These are phyloP conservation scores for Globisporangium nagaii DNA, from an alignment of 352 stramenopile species.

Conservation along the genomic window DNA sequence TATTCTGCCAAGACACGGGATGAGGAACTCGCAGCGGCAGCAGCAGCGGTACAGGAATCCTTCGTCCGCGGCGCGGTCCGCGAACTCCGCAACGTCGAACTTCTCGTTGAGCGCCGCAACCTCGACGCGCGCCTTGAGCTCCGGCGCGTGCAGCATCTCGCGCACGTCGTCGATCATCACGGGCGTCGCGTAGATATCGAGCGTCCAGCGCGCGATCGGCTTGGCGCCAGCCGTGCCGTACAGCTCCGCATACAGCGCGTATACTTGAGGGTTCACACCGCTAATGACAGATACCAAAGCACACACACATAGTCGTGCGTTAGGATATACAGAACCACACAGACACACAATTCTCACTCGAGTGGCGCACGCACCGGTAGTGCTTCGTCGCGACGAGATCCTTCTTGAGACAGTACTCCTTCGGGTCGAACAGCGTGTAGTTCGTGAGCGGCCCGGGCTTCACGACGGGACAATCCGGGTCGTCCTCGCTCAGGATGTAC, in stretches of 20 bases:
- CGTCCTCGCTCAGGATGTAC: conserved; percentile 65
- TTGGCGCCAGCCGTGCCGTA: conserved; percentile 64
- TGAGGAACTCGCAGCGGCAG: conserved; percentile 71
- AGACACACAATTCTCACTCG: background rate
- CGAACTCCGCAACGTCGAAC: conserved; percentile 28
- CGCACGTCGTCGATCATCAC: conserved; percentile 73
- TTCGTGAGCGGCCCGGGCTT: conserved; percentile 64
- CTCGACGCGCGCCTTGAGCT: conserved; percentile 58
- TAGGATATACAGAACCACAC: too few relatives aligned
- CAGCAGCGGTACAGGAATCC: conserved; percentile 59
- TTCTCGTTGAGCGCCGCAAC: conserved; percentile 59
- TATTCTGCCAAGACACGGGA: conserved; percentile 60
- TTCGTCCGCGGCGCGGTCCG: conserved; percentile 22
- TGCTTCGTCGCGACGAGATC: conserved; percentile 56
- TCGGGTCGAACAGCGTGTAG: conserved; percentile 66
- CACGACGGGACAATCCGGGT: conserved; percentile 37
- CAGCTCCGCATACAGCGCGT: conserved; percentile 67
- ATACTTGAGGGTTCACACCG: conserved; percentile 75
- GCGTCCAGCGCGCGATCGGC: conserved; percentile 63
- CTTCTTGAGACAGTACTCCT: conserved; percentile 58
- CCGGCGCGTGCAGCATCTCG: conserved; percentile 61
- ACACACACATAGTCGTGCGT: background rate
- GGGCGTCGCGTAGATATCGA: conserved; percentile 75
- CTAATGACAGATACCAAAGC: conserved; percentile 8
- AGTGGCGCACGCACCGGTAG: conserved; percentile 38